Conservation (phyloP, 2,329 filamentous ascomycete species). For the Penicillium sp. region DNA sequence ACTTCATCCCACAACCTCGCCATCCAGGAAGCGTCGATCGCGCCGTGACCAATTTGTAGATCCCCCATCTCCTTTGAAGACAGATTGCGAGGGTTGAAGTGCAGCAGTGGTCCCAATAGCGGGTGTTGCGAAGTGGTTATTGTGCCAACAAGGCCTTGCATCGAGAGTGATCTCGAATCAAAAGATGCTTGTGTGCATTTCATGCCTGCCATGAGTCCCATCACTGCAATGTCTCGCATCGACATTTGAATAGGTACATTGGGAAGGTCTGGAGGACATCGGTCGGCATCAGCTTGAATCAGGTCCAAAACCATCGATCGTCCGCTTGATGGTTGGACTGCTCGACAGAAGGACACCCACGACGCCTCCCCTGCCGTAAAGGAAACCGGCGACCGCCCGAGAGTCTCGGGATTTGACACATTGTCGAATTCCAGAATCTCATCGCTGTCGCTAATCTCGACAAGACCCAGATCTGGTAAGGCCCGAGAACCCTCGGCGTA, state of each 20-base stretch:
- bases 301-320: constrained; percentile 4
- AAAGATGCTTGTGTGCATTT: constrained; percentile 8
- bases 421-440: not conserved
- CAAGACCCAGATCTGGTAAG: not conserved
- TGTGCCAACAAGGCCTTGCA: constrained; percentile 4
- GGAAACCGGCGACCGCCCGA: not conserved
- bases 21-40: not conserved
- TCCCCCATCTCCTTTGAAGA: not conserved
- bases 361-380: constrained; percentile 5
- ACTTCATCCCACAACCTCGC: constrained; percentile 6
- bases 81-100: constrained; percentile 5
- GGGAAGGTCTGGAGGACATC: constrained; percentile 3
- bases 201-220: constrained; percentile 8
- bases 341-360: constrained; percentile 7
- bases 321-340: constrained; percentile 1
- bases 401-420: too few relatives aligned
- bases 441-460: not conserved
- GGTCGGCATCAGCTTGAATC: constrained; percentile 4
- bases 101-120: constrained; percentile 1
- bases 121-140: constrained; percentile 9
- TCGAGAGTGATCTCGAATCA: constrained; percentile 4
- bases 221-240: constrained; percentile 4
- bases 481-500: not conserved
- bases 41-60: not conserved
- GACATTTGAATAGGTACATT: constrained; percentile 9